Conservation (phyloP, 2,329 filamentous ascomycete species). For the Apiospora pterosperma region DNA sequence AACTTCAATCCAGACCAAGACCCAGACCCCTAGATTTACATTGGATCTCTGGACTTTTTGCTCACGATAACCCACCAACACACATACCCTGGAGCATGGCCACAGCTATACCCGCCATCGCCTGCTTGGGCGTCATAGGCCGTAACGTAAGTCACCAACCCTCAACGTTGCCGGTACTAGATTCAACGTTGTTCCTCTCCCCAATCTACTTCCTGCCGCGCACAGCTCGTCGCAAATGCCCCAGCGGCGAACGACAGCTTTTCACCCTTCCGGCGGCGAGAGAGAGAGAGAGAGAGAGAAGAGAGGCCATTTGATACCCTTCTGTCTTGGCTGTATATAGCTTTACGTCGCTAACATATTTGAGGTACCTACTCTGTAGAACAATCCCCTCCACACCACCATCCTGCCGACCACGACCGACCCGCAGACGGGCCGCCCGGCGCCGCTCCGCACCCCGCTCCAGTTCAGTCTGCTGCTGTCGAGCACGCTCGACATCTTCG, state of each 20-base stretch:
- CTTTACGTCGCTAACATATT: background rate
- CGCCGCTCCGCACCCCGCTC: conserved; percentile 66
- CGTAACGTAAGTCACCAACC: conserved; percentile 65
- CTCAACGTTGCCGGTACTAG: background rate
- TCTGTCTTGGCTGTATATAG: background rate
- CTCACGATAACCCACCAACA: background rate
- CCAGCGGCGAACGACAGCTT: background rate
- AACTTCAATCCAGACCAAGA: background rate
- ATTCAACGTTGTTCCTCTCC: background rate
- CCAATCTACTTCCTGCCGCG: background rate
- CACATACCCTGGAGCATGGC: conserved; percentile 41
- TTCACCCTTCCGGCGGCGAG: no score
- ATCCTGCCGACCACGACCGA: conserved; percentile 67
- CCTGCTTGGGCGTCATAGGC: conserved; percentile 90
- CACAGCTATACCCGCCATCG: conserved; percentile 72
- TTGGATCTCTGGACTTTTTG: background rate
- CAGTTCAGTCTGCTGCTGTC: conserved; percentile 92
- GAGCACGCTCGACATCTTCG: conserved; percentile 90
- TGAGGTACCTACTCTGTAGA: conserved; percentile 56
- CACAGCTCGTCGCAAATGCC: background rate
- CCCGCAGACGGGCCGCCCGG: conserved; percentile 40
- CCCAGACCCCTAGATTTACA: background rate
- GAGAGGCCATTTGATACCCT: background rate
- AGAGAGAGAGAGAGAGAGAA: no score
- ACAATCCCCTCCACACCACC: conserved; percentile 92